Conservation (phyloP, 495 filamentous ascomycete genomes). For the Jackrogersella minutella region DNA sequence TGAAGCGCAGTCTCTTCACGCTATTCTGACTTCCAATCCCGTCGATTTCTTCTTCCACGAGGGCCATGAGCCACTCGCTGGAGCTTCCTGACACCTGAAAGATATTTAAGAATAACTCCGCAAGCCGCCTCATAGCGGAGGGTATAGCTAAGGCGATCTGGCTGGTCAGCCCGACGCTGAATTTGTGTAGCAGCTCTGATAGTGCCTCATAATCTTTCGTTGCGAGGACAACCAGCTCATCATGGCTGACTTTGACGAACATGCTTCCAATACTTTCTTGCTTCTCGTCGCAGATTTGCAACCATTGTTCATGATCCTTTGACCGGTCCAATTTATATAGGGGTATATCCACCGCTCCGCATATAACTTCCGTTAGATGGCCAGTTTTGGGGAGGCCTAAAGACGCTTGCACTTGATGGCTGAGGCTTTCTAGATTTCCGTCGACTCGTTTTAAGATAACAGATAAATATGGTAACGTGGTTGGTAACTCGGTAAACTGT, state of each 20-base stretch:
- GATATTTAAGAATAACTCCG: constrained; percentile 89
- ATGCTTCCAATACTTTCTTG: constrained; percentile 82
- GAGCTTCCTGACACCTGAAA: constrained; percentile 93
- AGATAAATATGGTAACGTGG: constrained; percentile 78
- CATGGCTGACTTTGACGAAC: constrained; percentile 81
- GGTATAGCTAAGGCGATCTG: constrained; percentile 84
- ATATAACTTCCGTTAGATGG: constrained; percentile 53
- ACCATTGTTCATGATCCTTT: constrained; percentile 89
- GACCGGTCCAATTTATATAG: constrained; percentile 83
- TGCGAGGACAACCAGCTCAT: constrained; percentile 89
- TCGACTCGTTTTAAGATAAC: constrained; percentile 81
- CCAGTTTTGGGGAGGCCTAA: constrained; percentile 51
- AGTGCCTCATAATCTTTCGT: constrained; percentile 83
- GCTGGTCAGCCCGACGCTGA: constrained; percentile 81
- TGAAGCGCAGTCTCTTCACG: constrained; percentile 75
- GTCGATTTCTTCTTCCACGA: constrained; percentile 97
- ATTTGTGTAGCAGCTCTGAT: constrained; percentile 84
- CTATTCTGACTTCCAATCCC: constrained; percentile 81
- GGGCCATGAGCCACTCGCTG: constrained; percentile 87
- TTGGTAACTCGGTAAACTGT: constrained; percentile 83
- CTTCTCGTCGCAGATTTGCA: constrained; percentile 77
- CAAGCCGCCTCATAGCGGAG: constrained; percentile 76
- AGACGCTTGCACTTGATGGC: constrained; percentile 54
- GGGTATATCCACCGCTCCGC: constrained; percentile 82
- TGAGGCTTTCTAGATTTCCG: constrained; percentile 50